Percentiles rank a stretch among this genome's conserved stretches.
These are phyloP conservation scores for Coriolopsis trogii DNA, from an alignment of 1,284 basidiomycete species.

Conservation along the genomic window DNA sequence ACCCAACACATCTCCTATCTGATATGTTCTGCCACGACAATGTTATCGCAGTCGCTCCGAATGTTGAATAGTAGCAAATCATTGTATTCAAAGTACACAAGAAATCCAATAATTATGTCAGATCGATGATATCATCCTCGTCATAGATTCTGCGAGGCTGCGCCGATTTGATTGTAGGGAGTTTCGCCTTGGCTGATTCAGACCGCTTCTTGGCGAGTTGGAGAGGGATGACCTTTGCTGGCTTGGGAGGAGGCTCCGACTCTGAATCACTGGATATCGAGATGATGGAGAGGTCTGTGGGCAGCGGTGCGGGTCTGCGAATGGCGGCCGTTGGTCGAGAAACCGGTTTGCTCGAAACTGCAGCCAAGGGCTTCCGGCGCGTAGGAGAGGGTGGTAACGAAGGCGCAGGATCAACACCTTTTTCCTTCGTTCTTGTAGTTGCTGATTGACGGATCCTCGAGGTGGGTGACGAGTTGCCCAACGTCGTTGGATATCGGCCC, in stretches of 20 bases:
- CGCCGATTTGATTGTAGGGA: no score
- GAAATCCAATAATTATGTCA: constrained; percentile 34
- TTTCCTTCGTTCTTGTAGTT: not conserved
- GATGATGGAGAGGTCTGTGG: constrained; percentile 29
- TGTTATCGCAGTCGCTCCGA: constrained; percentile 6
- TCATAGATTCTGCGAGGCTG: constrained; percentile 12
- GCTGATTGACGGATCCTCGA: not conserved
- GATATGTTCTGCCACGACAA: constrained; percentile 5
- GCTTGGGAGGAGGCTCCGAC: constrained; percentile 9
- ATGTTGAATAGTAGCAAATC: constrained; percentile 23
- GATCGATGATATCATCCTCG: constrained; percentile 39
- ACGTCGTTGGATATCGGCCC: not conserved
- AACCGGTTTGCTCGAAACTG: not conserved
- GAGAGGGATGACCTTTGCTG: constrained; percentile 18
- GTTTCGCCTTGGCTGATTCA: not conserved
- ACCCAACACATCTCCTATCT: constrained; percentile 18
- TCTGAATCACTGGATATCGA: constrained; percentile 39
- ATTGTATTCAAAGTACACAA: constrained; percentile 20
- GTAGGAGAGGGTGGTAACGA: constrained; percentile 16
- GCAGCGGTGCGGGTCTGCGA: constrained; percentile 9
- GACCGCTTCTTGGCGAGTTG: constrained; percentile 17
- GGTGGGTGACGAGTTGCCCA: not conserved
- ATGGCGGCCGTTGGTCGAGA: not conserved
- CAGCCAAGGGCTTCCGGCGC: constrained; percentile 2
- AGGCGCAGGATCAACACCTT: constrained; percentile 17